These are phyloP conservation scores for Arachis stenosperma DNA, from an alignment of 306 rosid species.

Conservation along the genomic window DNA sequence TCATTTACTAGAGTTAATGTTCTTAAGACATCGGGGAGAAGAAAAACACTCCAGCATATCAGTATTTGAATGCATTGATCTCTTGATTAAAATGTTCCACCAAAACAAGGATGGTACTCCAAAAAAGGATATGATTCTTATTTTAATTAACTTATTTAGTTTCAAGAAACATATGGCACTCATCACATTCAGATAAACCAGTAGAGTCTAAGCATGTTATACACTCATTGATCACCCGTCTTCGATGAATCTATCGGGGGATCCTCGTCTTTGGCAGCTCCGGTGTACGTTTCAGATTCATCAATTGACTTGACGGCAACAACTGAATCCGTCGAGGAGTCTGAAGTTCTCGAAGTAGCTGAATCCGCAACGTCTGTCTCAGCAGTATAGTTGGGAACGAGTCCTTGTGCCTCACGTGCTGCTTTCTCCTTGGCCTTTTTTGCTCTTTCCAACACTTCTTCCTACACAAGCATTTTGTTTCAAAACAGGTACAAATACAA, in stretches of 20 bases:
- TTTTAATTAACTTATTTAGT: constrained; percentile 16
- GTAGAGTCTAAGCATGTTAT: constrained; percentile 8
- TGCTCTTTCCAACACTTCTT: constrained; percentile 84
- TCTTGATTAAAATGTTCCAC: neutral
- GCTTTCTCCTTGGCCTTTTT: constrained; percentile 85
- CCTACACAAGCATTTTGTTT: constrained; percentile 52
- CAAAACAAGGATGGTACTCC: constrained; percentile 25
- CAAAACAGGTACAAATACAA: constrained; percentile 2
- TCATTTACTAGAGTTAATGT: neutral
- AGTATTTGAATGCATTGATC: constrained; percentile 4
- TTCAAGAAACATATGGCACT: constrained; percentile 10
- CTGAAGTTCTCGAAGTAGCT: constrained; percentile 35
- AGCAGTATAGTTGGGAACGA: constrained; percentile 39
- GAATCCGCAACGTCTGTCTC: constrained; percentile 29
- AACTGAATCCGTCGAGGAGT: constrained; percentile 33
- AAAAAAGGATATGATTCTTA: constrained; percentile 15
- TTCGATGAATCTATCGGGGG: constrained; percentile 36
- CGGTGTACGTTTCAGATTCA: constrained; percentile 32
- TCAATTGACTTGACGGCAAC: constrained; percentile 35
- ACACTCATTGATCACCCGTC: constrained; percentile 32
- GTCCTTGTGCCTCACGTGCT: constrained; percentile 69
- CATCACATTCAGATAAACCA: constrained; percentile 20
- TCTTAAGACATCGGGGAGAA: neutral
- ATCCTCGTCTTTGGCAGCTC: constrained; percentile 8
- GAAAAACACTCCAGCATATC: neutral